Conservation (phyloP, 805 yeast genomes). For the Priceomyces castillae region DNA sequence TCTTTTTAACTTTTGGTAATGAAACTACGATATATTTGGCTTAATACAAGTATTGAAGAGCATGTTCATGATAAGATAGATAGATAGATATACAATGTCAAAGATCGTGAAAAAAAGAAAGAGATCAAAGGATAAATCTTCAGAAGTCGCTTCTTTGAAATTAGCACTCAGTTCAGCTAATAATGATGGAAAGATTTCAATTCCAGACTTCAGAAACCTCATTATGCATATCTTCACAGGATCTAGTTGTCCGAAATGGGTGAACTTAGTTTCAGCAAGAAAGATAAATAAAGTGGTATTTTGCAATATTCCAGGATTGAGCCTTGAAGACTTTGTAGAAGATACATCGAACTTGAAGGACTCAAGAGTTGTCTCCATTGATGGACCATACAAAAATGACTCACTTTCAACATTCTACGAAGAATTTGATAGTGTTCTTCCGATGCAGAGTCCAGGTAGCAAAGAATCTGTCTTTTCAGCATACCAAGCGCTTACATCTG, state of each 20-base stretch:
- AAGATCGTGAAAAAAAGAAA: neutral
- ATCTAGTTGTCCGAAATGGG: conserved; percentile 37
- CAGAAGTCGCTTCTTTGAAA: neutral
- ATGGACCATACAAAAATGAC: conserved; percentile 4
- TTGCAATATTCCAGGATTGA: conserved; percentile 65
- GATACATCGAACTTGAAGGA: conserved; percentile 11
- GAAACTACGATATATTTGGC: too few relatives aligned
- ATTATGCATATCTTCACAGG: conserved; percentile 14
- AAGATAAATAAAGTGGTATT: conserved; percentile 43
- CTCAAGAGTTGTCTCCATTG: conserved; percentile 6
- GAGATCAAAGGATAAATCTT: neutral
- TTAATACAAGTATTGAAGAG: too few relatives aligned
- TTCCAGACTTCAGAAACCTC: conserved; percentile 17
- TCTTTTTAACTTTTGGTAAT: too few relatives aligned
- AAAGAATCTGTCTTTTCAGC: conserved; percentile 54
- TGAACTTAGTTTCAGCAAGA: conserved; percentile 46
- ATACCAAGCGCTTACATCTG: conserved; percentile 51
- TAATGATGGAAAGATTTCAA: conserved; percentile 13
- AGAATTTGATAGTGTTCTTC: conserved; percentile 44
- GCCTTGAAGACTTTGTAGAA: conserved; percentile 42
- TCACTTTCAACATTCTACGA: conserved; percentile 32
- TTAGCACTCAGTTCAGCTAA: neutral
- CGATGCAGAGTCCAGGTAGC: conserved; percentile 65
- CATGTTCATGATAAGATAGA: too few relatives aligned
- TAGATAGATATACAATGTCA: neutral